phyloP scores from a whole-genome alignment of 2,329 filamentous ascomycete genomes.

The Fusarium sp. region DNA sequence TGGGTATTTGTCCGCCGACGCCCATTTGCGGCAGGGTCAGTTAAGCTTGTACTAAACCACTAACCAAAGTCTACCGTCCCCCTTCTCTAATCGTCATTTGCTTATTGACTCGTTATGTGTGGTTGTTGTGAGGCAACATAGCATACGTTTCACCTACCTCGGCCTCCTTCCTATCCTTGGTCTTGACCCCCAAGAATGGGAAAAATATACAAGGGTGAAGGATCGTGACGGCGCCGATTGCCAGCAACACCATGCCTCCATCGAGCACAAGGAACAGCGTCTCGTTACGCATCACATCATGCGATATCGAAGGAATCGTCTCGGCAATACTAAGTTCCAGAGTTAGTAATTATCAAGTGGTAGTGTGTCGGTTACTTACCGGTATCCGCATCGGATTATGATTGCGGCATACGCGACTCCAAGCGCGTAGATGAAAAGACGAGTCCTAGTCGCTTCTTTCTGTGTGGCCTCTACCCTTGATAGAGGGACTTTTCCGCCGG shows the following conservation, averaged over 20 bases:
- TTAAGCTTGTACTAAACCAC: too few species aligned
- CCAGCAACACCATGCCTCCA: constrained; percentile 29
- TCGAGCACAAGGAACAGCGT: constrained; percentile 37
- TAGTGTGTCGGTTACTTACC: neutral
- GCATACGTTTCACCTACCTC: constrained; percentile 1
- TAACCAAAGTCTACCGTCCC: too few species aligned
- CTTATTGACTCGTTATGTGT: too few species aligned
- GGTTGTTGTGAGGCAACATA: neutral
- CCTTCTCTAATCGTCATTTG: too few species aligned
- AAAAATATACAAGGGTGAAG: constrained; percentile 37
- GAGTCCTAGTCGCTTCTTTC: constrained; percentile 20
- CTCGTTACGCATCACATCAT: constrained; percentile 35
- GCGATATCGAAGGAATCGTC: constrained; percentile 21
- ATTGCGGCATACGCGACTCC: constrained; percentile 31
- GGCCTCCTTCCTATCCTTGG: neutral
- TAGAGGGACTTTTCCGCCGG: constrained; percentile 18
- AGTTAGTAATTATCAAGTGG: neutral
- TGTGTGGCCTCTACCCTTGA: constrained; percentile 29
- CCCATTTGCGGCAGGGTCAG: too few species aligned
- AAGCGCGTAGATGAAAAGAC: constrained; percentile 33
- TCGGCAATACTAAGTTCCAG: constrained; percentile 25
- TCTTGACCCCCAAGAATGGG: constrained; percentile 27
- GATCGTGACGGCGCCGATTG: constrained; percentile 24
- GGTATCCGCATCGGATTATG: constrained; percentile 37
- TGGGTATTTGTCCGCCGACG: too few species aligned